Evolutionary conservation across 2,329 filamentous ascomycete species (phyloP).

Genomic region (Penicillium psychrosexuale): DNA sequence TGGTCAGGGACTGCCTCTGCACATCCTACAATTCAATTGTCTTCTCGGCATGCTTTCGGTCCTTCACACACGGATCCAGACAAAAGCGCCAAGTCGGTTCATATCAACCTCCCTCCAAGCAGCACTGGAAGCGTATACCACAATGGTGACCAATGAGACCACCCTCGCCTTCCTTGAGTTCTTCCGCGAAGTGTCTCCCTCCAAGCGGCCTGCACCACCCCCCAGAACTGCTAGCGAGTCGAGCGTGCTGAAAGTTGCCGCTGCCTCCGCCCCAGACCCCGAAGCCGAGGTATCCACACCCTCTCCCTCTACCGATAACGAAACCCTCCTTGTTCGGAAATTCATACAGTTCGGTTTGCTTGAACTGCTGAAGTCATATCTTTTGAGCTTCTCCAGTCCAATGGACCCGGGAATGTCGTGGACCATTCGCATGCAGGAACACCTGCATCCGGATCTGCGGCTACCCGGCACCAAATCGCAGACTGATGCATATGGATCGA

Average conservation of each 20-base stretch:
- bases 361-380: constrained; percentile 60
- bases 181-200: constrained; percentile 56
- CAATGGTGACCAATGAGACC: constrained; percentile 55
- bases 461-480: constrained; percentile 52
- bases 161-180: constrained; percentile 57
- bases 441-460: constrained; percentile 51
- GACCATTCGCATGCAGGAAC: constrained; percentile 55
- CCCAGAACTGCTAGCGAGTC: constrained; percentile 54
- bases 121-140: constrained; percentile 58
- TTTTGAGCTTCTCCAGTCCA: constrained; percentile 42
- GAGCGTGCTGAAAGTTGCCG: constrained; percentile 33
- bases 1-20: constrained; percentile 22
- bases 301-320: constrained; percentile 43
- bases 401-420: constrained; percentile 44
- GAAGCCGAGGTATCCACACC: constrained; percentile 50
- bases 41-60: constrained; percentile 51
- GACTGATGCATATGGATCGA: constrained; percentile 50
- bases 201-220: constrained; percentile 58
- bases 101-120: constrained; percentile 63
- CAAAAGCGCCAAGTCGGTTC: constrained; percentile 62
- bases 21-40: constrained; percentile 24
- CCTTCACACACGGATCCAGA: constrained; percentile 60
- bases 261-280: constrained; percentile 53
- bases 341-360: constrained; percentile 62
- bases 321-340: constrained; percentile 51